Base-by-base conservation (phyloP, 768 basidiomycete species). In the Phanerochaete carnosa region DNA sequence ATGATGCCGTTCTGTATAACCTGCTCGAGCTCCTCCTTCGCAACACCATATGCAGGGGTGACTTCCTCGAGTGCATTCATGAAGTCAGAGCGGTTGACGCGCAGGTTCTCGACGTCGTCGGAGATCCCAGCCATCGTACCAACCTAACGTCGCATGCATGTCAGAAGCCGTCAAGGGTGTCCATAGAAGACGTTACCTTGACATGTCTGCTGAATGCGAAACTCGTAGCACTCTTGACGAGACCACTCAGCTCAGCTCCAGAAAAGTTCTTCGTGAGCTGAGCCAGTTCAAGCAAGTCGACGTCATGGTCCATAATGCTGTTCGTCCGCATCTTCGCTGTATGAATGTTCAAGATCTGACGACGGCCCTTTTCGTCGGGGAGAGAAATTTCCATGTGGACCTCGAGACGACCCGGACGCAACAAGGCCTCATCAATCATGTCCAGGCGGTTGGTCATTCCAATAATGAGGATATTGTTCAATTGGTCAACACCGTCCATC, bases 331-430 rank as follows among this genome's bases (percentile, higher is more conserved):
- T 99, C 76, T 94, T 95, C 55, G 83, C 70, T 37, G 49, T 0
- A 97, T 99, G 73, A 69, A 99, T 99, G 65, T 79, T 91, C 61
- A 99, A 82, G 67, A 98, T 99, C 75, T 99, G 97, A 60, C 81
- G 78, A 1, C 97, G 91, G 29, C 97, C 97, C 1, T 88, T 76
- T 69, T 94, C 95, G 69, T 98, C 96, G 0, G 97, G 97, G 0
- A 99, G 81, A 2, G 95, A 98, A 62, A 99, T 98, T 76, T 99
- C 97, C 89, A 99, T 97, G 75, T 98, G 97, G 15, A 98, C 95
- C 73, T 99, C 97, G 50, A 99, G 88, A 80, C 97, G 95, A 45
- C 97, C 97, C 0, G 97, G 95, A 68, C 97, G 95, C 5, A 98
- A 83, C 1, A 98, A 83, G 8, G 96, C 97, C 71, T 99, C 97